A percentile compares a stretch with the other conserved stretches of the same genome.
These are phyloP conservation scores for Collybia mongolica DNA, from an alignment of 768 basidiomycete genomes.

Conservation along the genomic window DNA sequence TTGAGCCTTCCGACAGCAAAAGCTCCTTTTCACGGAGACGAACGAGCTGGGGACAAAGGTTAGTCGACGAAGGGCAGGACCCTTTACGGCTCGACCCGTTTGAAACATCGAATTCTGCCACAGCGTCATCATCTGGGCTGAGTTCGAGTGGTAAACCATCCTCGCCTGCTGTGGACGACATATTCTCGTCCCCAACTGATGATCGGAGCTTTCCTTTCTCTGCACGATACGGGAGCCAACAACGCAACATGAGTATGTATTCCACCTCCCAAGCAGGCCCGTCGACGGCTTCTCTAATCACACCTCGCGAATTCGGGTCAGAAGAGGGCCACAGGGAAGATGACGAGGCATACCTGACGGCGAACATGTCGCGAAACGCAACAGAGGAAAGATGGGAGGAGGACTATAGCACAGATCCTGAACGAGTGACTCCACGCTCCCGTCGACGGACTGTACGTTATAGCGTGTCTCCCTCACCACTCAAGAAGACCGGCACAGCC, in stretches of 20 bases:
- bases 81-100: conserved; percentile 38
- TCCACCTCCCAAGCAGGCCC: conserved; percentile 42
- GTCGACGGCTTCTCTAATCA: conserved; percentile 54
- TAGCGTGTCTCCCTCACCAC: conserved; percentile 51
- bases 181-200: conserved; percentile 45
- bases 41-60: conserved; percentile 54
- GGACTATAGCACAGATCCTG: conserved; percentile 42
- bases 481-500: conserved; percentile 60
- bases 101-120: conserved; percentile 20
- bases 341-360: conserved; percentile 58
- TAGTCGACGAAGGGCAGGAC: conserved; percentile 43
- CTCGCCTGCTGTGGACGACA: conserved; percentile 35
- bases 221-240: conserved; percentile 31
- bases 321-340: conserved; percentile 51
- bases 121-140: conserved; percentile 12
- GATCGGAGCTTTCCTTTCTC: conserved; percentile 32
- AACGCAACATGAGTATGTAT: conserved; percentile 33
- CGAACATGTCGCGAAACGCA: conserved; percentile 43
- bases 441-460: conserved; percentile 51
- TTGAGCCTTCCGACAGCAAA: conserved; percentile 48
- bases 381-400: conserved; percentile 19
- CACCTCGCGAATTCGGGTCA: conserved; percentile 27
- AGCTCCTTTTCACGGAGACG: conserved; percentile 47
- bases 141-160: conserved; percentile 19
- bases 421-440: conserved; percentile 38